Evolutionary conservation across 2,329 filamentous ascomycete species (phyloP).

Genomic region (Alternaria ventricosa): DNA sequence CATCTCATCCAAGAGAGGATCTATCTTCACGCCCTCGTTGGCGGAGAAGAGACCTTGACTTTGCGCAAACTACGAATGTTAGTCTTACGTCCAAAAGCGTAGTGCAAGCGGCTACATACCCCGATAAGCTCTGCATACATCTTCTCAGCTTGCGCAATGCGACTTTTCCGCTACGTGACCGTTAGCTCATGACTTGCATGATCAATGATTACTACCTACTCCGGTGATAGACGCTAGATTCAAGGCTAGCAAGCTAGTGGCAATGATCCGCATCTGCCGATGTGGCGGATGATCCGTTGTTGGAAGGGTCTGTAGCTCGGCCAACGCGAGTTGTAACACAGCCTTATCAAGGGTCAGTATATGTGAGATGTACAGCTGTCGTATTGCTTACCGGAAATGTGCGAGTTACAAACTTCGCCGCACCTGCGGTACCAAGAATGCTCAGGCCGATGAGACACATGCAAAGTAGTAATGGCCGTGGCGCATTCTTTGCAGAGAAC

Average conservation of each 20-base stretch:
- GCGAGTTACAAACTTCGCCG: slow-evolving; percentile 57
- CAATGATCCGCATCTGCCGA: slow-evolving; percentile 55
- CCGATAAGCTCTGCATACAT: slow-evolving; percentile 59
- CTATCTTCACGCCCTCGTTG: slow-evolving; percentile 48
- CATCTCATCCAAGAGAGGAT: slow-evolving; percentile 53
- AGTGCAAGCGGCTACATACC: slow-evolving; percentile 28
- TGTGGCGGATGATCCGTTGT: slow-evolving; percentile 49
- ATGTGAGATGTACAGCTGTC: neutral
- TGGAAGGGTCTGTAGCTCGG: slow-evolving; percentile 53
- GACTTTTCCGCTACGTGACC: slow-evolving; percentile 42
- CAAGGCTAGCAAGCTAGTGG: slow-evolving; percentile 56
- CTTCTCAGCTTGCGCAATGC: slow-evolving; percentile 58
- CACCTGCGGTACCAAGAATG: slow-evolving; percentile 59
- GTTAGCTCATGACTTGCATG: slow-evolving; percentile 9
- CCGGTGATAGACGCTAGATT: slow-evolving; percentile 59
- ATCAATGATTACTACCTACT: slow-evolving; percentile 32
- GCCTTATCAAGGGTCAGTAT: slow-evolving; percentile 21
- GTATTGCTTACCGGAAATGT: slow-evolving; percentile 50
- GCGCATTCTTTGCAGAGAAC: slow-evolving; percentile 58
- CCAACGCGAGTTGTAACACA: slow-evolving; percentile 50
- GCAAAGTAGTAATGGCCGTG: slow-evolving; percentile 55
- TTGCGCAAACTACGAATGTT: slow-evolving; percentile 51
- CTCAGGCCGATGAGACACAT: slow-evolving; percentile 63
- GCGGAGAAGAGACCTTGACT: slow-evolving; percentile 59
- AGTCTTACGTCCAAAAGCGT: slow-evolving; percentile 1